Evolutionary conservation across 495 filamentous ascomycete genomes (phyloP), one percentile per base, ranked within the genome.

Genomic region (Rusavskia elegans): DNA sequence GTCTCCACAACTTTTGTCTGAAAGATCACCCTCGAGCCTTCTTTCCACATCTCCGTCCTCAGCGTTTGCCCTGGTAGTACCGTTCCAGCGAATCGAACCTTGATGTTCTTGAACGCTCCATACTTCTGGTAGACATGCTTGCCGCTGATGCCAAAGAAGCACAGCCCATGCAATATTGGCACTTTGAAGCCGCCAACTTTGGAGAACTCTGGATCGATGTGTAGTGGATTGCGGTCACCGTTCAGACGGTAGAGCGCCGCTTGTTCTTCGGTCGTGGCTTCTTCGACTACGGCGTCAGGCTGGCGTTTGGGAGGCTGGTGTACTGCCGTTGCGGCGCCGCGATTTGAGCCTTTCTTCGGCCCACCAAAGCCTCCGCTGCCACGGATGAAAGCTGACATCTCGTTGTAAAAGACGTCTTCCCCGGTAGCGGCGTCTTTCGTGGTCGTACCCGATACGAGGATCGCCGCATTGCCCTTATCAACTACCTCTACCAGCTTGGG

Each of bases 11-110:
- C 92, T 63, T 78, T 90, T 19, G 81, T 80, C 77, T 97, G 89
- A 75, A 98, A 98, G 45, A 95, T 67, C 25, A 98, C 82, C 61
- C 78, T 83, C 55, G 76, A 77, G n/a, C 81, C 84, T 63, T 90
- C 88, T 77, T 88, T 95, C 92, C 92, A 98, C 87, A 95, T 94
- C 79, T 97, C 92, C 30, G 89, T 97, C 60, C 81, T 78, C 36
- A 98, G 77, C 49, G 87, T 97, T 79, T 98, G 87, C 6, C 92
- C 93, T 1, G 92, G 93, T 23, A 90, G 59, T 2, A 98, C 92
- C 13, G 87, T 83, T 39, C 92, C 93, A 5, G 88, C 89, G 69
- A 98, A 98, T 55, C 92, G 71, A 6, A 96, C 92, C 78, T 98
- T 98, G 66, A 97, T 79, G 69, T 92, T 97, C 74, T 83, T 87